phyloP scores from a whole-genome alignment of 2,329 filamentous ascomycete genomes.

The Fusarium verrucosum region DNA sequence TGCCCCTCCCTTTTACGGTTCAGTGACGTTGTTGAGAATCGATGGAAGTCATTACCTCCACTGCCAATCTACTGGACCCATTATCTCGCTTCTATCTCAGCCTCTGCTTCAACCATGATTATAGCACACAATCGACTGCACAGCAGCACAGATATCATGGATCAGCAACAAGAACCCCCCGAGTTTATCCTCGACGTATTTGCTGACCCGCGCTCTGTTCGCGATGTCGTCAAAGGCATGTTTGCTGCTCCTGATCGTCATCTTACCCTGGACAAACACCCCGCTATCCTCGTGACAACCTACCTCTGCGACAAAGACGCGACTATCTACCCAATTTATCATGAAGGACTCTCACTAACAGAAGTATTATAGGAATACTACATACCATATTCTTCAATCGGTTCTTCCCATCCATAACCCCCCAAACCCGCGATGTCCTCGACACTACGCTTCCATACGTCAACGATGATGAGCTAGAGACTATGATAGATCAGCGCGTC shows the following conservation, averaged over 20 bases:
- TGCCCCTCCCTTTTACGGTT: conserved; percentile 22
- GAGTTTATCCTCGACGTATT: conserved; percentile 96
- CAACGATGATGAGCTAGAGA: conserved; percentile 89
- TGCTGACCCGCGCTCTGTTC: conserved; percentile 87
- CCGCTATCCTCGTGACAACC: conserved; percentile 22
- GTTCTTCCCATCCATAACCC: conserved; percentile 88
- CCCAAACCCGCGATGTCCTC: conserved; percentile 86
- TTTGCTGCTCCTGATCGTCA: conserved; percentile 22
- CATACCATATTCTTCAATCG: conserved; percentile 99
- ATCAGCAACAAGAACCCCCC: conserved; percentile 67
- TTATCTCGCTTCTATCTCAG: conserved; percentile 4
- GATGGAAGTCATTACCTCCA: not conserved
- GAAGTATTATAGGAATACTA: conserved; percentile 72
- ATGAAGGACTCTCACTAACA: conserved; percentile 1
- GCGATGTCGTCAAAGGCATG: conserved; percentile 90
- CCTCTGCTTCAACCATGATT: conserved; percentile 32
- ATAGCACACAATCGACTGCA: conserved; percentile 37
- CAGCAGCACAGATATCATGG: conserved; percentile 51
- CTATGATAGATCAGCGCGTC: conserved; percentile 89
- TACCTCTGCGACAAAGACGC: conserved; percentile 8
- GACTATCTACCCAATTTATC: not conserved
- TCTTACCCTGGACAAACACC: conserved; percentile 39
- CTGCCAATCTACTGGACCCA: not conserved
- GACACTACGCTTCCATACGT: conserved; percentile 91
- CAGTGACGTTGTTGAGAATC: conserved; percentile 22